Conservation (phyloP, 208 protist species). For the Angomonas desouzai region DNA sequence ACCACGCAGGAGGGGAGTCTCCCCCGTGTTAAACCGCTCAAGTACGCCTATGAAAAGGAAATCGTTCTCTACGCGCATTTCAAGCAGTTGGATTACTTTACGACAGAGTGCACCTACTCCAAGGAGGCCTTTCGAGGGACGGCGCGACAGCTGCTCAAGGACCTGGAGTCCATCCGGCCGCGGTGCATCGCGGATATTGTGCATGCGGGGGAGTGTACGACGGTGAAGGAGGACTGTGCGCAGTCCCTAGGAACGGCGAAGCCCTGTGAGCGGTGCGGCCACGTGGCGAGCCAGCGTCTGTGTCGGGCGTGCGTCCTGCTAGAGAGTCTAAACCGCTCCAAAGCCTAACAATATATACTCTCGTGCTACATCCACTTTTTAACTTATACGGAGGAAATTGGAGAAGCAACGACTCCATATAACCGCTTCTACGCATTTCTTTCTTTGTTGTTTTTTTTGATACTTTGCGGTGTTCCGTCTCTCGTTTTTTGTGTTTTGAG, state of each 20-base stretch:
- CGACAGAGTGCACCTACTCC: constrained; percentile 96
- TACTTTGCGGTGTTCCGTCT: neutral
- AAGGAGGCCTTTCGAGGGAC: constrained; percentile 96
- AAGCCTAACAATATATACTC: constrained; percentile 29
- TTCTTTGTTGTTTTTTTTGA: constrained; percentile 1
- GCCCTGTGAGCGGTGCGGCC: constrained; percentile 85
- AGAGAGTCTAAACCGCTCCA: constrained; percentile 73
- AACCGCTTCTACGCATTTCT: too few relatives aligned
- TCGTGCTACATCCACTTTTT: neutral
- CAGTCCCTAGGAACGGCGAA: constrained; percentile 37
- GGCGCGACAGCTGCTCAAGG: constrained; percentile 92
- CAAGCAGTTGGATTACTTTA: constrained; percentile 97
- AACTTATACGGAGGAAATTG: too few relatives aligned
- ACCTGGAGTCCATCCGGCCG: constrained; percentile 90
- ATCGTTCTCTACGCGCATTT: constrained; percentile 98
- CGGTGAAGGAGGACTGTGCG: constrained; percentile 46
- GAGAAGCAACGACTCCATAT: too few relatives aligned
- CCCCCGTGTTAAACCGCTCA: constrained; percentile 95
- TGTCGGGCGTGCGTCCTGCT: constrained; percentile 95
- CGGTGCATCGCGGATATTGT: constrained; percentile 92
- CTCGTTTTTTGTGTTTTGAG: too few relatives aligned
- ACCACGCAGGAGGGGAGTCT: constrained; percentile 30
- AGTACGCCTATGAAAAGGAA: constrained; percentile 97
- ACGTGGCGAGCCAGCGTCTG: constrained; percentile 87
- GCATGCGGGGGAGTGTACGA: constrained; percentile 80